phyloP scores from a whole-genome alignment of 441 rosid genomes.

The Populus trichocarpa region DNA sequence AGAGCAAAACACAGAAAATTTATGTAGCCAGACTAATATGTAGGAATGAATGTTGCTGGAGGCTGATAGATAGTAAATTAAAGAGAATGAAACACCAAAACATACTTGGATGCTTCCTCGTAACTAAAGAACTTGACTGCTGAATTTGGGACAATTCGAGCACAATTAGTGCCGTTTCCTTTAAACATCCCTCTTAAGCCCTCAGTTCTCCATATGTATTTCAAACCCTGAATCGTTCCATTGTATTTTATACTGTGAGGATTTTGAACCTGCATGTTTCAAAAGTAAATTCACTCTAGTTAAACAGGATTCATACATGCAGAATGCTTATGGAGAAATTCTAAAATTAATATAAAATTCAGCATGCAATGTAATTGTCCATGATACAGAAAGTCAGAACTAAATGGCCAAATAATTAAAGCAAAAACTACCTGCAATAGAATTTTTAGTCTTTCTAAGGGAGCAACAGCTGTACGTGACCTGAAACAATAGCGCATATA shows the following conservation, averaged over 20 bases:
- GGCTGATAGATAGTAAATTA: background rate
- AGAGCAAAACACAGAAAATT: conserved; percentile 2
- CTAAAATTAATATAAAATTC: background rate
- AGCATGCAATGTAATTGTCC: background rate
- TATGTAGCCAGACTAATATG: background rate
- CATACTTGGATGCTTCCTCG: conserved; percentile 90
- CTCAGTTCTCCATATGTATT: conserved; percentile 88
- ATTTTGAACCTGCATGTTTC: conserved; percentile 72
- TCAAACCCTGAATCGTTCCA: conserved; percentile 92
- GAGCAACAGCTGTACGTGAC: conserved; percentile 97
- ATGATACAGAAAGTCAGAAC: background rate
- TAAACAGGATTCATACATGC: background rate
- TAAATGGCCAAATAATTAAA: background rate
- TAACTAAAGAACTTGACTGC: conserved; percentile 78
- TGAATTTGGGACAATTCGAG: conserved; percentile 51
- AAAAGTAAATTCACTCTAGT: conserved; percentile 4
- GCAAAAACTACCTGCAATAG: conserved; percentile 40
- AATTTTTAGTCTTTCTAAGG: conserved; percentile 83
- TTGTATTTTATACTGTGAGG: conserved; percentile 83
- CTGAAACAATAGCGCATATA: conserved; percentile 32
- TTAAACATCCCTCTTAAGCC: conserved; percentile 87
- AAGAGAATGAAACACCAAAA: conserved; percentile 4
- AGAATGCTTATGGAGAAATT: background rate
- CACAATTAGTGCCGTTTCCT: conserved; percentile 95
- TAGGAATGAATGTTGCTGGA: background rate